Evolutionary conservation across 768 basidiomycete genomes (phyloP), one percentile per base, ranked within the genome.

Genomic region (Aureoboletus auriporus): DNA sequence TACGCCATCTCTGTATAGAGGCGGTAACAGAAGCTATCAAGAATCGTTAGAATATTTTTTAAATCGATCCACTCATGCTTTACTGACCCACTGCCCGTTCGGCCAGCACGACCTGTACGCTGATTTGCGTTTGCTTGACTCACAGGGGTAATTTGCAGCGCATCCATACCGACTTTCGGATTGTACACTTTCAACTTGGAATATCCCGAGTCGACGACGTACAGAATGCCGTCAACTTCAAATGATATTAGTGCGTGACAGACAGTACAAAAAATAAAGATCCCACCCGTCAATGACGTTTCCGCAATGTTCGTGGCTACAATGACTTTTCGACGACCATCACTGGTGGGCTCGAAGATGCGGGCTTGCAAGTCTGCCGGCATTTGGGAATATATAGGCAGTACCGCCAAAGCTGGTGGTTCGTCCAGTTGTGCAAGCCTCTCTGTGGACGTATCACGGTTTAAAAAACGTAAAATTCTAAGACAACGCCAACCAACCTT

Each of bases 321-420:
- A 53, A 99, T 93, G 47, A 95, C 93, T 70, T 99, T 99, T 46
- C 96, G 75, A 39, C 96, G 77, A 3, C 96, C 96, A 67, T 99
- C 96, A 20, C 80, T 74, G 0, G 96, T 98, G 8, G 95, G 83
- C 49, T 93, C 88, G 59, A 98, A 98, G 52, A 99, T 99, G 67
- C 93, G 95, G 20, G 96, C 95, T 65, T 99, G 96, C 33, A 99
- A 71, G 71, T 98, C 96, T 6, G 96, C 96, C 9, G 96, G 96
- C 96, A 98, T 98, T 64, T 97, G 95, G 4, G 96, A 98, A 69
- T 99, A 98, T 54, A 98, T 99, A 6, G 96, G 96, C 28, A 99
- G 73, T n/a, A 98, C 84, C 1, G 93, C 85, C 23, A 98, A 71
- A 3, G 86, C 81, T 0, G 89, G 73, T 10, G 93, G 89, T 11